Evolutionary conservation across 306 rosid species (phyloP), one percentile per base, ranked within the genome.

Genomic region (Gleditsia sinensis): DNA sequence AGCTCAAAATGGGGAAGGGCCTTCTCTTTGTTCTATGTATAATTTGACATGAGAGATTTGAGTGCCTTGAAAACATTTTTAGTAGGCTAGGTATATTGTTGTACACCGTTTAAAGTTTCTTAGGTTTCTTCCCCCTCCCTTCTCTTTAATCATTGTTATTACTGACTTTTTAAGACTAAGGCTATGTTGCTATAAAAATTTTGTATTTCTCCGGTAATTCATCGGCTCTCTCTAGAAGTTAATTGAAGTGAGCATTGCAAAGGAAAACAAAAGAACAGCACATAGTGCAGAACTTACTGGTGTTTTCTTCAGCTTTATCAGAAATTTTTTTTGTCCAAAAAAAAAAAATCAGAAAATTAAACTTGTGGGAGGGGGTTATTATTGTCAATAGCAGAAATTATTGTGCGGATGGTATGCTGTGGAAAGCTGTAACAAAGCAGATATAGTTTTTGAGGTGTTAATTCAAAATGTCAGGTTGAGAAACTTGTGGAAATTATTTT

Each of bases 121-220:
- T 66, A 46, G 74, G 79, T 72, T 75, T 67, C 74, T 56, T 57
- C 25, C 42, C 59, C n/a, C 67, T 73, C 64, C 56, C 60, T 59
- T 62, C 21, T 19, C 69, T 62, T 69, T 45, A 50, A 30, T 75
- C 72, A 69, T 60, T 86, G 74, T 63, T 65, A 50, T 66, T 53
- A 70, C 81, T 79, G 80, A 69, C 82, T 79, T 71, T 72, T 67
- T 70, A 66, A 69, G 53, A 66, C 39, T 57, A 81, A 58, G 70
- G 70, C 61, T 77, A 67, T 71, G 67, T 66, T 64, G 64, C 56
- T 84, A 46, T 75, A 81, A 80, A 82, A 82, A 77, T 82, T 85
- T 71, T 79, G 89, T 78, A 84, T 75, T 77, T 67, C 84, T 81
- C 72, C 57, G 33, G 40, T 43, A 69, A 13, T 3, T 32, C 9